Conservation (phyloP, 768 basidiomycete species). For the Tricholoma bakamatsutake region DNA sequence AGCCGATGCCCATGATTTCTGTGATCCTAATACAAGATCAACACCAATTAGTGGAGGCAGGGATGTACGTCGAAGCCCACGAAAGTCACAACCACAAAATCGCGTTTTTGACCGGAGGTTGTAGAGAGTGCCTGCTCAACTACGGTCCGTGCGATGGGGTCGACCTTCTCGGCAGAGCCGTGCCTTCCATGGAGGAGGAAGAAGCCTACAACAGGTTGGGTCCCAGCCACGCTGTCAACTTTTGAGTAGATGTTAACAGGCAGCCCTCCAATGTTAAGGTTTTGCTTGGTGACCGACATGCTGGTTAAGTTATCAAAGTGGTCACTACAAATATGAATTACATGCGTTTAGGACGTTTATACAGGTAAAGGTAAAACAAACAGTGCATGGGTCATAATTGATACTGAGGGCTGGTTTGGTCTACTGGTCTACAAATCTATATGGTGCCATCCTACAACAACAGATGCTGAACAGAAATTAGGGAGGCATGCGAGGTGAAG, state of each 20-base stretch:
- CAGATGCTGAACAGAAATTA: neutral
- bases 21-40: constrained; percentile 31
- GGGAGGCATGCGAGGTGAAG: neutral
- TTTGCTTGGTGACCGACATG: constrained; percentile 13
- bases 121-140: constrained; percentile 14
- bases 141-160: constrained; percentile 21
- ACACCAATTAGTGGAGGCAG: neutral
- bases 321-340: neutral
- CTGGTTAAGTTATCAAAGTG: neutral
- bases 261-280: constrained; percentile 31
- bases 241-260: constrained; percentile 27
- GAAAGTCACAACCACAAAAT: constrained; percentile 34
- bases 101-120: constrained; percentile 3
- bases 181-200: constrained; percentile 40
- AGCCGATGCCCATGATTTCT: constrained; percentile 40
- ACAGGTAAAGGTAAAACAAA: constrained; percentile 2
- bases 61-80: constrained; percentile 18
- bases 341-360: neutral
- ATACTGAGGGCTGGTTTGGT: constrained; percentile 4
- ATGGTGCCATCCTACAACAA: constrained; percentile 11
- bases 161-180: constrained; percentile 24
- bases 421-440: constrained; percentile 20
- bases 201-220: constrained; percentile 24
- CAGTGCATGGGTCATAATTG: neutral
- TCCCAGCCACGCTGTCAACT: neutral